Evolutionary conservation across 176 grass and related monocot genomes (phyloP).

Genomic region (Bromus sterilis): DNA sequence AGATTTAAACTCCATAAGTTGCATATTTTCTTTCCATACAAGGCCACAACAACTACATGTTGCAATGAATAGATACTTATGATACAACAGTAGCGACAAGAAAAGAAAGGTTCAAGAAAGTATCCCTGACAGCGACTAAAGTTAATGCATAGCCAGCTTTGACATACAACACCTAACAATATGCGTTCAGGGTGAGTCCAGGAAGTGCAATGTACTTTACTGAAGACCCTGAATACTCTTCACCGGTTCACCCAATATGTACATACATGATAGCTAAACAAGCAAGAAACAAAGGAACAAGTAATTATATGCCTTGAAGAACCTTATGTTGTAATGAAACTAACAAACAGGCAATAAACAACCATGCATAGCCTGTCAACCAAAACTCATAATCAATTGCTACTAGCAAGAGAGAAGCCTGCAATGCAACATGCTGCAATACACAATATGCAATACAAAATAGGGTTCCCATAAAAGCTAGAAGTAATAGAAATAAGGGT

Average conservation of each 20-base stretch:
- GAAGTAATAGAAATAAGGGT: not conserved
- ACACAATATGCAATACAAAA: not conserved
- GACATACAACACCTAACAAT: not conserved
- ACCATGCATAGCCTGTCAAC: not conserved
- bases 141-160: not conserved
- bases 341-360: not conserved
- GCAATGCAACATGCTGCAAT: not conserved
- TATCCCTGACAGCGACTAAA: not conserved
- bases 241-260: not conserved
- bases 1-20: not conserved
- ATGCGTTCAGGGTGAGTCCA: not conserved
- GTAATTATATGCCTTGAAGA: not conserved
- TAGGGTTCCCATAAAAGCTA: not conserved
- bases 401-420: not conserved
- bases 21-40: not conserved
- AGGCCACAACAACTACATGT: not conserved
- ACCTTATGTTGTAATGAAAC: not conserved
- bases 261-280: slow-evolving; percentile 1
- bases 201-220: not conserved
- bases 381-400: not conserved
- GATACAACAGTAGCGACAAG: not conserved
- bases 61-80: not conserved
- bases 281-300: not conserved
- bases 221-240: not conserved
- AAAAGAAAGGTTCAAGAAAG: not conserved